Evolutionary conservation across 2,329 filamentous ascomycete species (phyloP).

Genomic region (Colletotrichum coccodes): DNA sequence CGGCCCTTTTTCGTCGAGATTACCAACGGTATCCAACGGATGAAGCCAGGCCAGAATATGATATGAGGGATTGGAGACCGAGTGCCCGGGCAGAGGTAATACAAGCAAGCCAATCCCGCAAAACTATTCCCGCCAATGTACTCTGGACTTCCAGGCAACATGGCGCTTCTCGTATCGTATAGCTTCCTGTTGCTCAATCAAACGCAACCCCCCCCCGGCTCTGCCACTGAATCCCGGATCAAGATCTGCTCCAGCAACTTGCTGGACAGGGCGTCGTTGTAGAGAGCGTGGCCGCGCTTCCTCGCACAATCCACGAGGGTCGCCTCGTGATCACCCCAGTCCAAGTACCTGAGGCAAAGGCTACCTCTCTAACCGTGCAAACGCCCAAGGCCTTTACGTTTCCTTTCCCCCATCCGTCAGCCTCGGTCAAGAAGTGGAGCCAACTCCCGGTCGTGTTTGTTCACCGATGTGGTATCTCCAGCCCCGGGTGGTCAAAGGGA

Average conservation of each 20-base stretch:
- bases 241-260: background rate
- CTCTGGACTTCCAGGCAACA: background rate
- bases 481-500: background rate
- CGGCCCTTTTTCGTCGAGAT: background rate
- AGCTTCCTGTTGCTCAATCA: background rate
- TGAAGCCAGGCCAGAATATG: background rate
- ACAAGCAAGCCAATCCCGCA: background rate
- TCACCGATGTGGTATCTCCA: background rate
- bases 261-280: background rate
- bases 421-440: constrained; percentile 19
- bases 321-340: background rate
- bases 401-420: background rate
- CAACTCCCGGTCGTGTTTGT: background rate
- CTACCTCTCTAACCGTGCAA: background rate
- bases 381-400: background rate
- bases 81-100: background rate
- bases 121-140: background rate
- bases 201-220: background rate
- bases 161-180: background rate
- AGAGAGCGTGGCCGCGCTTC: background rate
- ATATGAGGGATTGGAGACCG: background rate
- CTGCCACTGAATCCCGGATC: too few species aligned
- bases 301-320: background rate
- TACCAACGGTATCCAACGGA: background rate
- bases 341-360: background rate